Base-by-base conservation (phyloP, 2,329 filamentous ascomycete species). In the Pyrenochaeta sp. region DNA sequence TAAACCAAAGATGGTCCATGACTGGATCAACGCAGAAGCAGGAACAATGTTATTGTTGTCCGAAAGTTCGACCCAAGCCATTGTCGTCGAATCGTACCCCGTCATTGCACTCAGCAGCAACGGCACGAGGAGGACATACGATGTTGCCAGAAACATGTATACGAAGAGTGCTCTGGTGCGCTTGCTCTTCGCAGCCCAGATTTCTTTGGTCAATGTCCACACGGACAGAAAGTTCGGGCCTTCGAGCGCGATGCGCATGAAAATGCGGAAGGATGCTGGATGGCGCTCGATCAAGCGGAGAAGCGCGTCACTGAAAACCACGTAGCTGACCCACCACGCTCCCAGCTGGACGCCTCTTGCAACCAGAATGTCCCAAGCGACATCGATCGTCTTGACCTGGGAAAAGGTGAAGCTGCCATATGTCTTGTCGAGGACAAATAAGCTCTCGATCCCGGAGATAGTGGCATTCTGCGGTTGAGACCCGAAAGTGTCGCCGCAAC, bases 91-190 rank as follows among this genome's bases (percentile, higher is more conserved):
- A n/a, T 68, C 62, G 37, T 72, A 73, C 7, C 71, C 71, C 1
- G 66, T 69, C 65, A 72, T 71, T 9, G 69, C 68, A n/a, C 55
- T 43, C 1, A 71, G 34, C 4, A 68, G 51, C 14, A 67, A 65
- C 1, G 67, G 69, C 14, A 72, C 57, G 10, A 43, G 44, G 1
- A 72, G 36, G 10, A 71, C 57, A 24, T 67, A 72, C 3, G 50
- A 26, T 2, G 51, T 63, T 3, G 66, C 58, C 11, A 71, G 14
- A 1, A 69, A 50, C 18, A 69, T 60, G 54, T 66, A 72, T 3
- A 57, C 39, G 39, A 71, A 65, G 4, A 63, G 30, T 11, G 40
- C 36, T 35, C 53, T 55, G 0, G 61, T 62, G 17, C 59, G 44
- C 29, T 48, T 59, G 18, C 60, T 62, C 4, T 46, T 51, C 10